Percentiles rank a stretch among this genome's conserved stretches.
Evolutionary conservation across 352 stramenopile genomes (phyloP).

Genomic region (Phytophthora litchii): DNA sequence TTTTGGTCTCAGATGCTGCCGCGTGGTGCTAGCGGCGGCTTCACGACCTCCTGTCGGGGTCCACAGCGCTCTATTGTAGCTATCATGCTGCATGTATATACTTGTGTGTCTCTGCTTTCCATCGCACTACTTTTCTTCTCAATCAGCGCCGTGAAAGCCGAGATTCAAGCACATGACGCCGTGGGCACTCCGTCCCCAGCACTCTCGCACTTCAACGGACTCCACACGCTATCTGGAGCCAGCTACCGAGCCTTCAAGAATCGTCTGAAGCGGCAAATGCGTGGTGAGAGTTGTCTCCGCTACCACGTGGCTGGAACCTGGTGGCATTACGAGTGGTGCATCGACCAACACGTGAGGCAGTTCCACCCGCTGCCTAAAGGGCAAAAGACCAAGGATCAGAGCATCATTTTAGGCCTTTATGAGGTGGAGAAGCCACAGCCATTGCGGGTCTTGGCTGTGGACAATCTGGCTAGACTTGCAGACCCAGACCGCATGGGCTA

Average conservation of each 20-base stretch:
- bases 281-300: constrained; percentile 51
- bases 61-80: not conserved
- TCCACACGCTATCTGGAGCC: constrained; percentile 64
- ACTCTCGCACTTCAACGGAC: constrained; percentile 54
- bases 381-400: constrained; percentile 28
- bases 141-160: constrained; percentile 9
- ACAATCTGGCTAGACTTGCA: constrained; percentile 43
- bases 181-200: not conserved
- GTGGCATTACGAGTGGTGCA: constrained; percentile 90
- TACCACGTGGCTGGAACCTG: constrained; percentile 68
- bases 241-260: constrained; percentile 77
- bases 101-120: constrained; percentile 18
- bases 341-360: constrained; percentile 72
- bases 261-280: constrained; percentile 63
- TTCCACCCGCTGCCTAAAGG: constrained; percentile 46
- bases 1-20: constrained; percentile 32
- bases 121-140: constrained; percentile 21
- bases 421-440: constrained; percentile 31
- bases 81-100: constrained; percentile 17
- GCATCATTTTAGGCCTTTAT: constrained; percentile 55
- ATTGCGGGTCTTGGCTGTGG: constrained; percentile 45
- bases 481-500: constrained; percentile 67
- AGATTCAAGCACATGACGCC: constrained; percentile 14
- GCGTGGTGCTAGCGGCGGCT: constrained; percentile 12
- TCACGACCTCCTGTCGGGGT: not conserved